Percentiles rank a stretch among this genome's conserved stretches.
These are phyloP conservation scores for Cornus kousa DNA, from an alignment of 148 eudicot genomes.

Conservation along the genomic window DNA sequence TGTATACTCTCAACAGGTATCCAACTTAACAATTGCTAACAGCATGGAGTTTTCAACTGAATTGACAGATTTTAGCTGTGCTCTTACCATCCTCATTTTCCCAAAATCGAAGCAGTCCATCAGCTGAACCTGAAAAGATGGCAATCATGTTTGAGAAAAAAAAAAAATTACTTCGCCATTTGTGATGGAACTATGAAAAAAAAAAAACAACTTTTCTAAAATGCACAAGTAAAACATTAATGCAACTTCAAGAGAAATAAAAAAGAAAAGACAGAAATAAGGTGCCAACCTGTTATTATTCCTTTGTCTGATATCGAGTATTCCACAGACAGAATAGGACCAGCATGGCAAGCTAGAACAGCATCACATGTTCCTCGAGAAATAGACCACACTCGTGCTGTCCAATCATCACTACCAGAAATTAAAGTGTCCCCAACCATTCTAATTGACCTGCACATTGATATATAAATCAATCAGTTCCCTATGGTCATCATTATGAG, in stretches of 20 bases:
- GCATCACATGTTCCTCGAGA: conserved; percentile 95
- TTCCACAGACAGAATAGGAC: conserved; percentile 79
- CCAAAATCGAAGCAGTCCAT: conserved; percentile 92
- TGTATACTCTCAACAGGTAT: neutral
- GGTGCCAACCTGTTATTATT: conserved; percentile 58
- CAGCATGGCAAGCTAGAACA: conserved; percentile 90
- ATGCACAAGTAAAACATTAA: neutral
- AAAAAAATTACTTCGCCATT: conserved; percentile 7
- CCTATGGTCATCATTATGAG: neutral
- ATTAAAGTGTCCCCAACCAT: conserved; percentile 88
- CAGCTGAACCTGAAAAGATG: conserved; percentile 61
- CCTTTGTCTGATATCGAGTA: conserved; percentile 80
- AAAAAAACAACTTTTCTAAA: neutral
- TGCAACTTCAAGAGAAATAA: too few relatives aligned
- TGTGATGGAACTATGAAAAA: neutral
- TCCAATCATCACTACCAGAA: conserved; percentile 98
- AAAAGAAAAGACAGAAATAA: neutral
- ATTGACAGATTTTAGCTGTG: neutral
- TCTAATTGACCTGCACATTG: conserved; percentile 62
- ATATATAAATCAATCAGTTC: conserved; percentile 4
- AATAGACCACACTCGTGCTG: conserved; percentile 93
- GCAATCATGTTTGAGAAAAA: conserved; percentile 12
- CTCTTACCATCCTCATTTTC: conserved; percentile 76
- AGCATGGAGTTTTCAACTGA: neutral
- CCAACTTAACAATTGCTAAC: neutral